Percentiles rank a stretch among this genome's conserved stretches.
Evolutionary conservation across 371 early-diverging fungal species (phyloP).

Genomic region (Mortierella sp.): DNA sequence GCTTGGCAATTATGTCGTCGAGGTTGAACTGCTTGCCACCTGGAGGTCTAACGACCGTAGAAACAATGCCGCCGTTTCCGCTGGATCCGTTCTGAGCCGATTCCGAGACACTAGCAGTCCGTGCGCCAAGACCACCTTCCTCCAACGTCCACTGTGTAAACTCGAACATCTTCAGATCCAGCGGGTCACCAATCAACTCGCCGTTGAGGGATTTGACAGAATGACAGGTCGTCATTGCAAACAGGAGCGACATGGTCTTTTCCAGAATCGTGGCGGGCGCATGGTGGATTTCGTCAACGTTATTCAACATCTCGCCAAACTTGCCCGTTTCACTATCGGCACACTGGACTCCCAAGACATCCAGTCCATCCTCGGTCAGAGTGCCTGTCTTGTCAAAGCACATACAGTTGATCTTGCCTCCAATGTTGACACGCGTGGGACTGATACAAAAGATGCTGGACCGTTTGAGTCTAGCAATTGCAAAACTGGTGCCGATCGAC

Average conservation of each 20-base stretch:
- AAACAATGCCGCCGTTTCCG: conserved; percentile 70
- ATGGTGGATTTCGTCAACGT: conserved; percentile 40
- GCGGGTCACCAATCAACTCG: conserved; percentile 96
- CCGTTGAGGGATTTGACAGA: conserved; percentile 93
- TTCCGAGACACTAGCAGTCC: conserved; percentile 22
- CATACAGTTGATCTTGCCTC: conserved; percentile 96
- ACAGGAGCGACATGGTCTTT: conserved; percentile 63
- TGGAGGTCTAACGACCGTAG: conserved; percentile 92
- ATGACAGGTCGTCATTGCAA: conserved; percentile 97
- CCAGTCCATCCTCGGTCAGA: conserved; percentile 98
- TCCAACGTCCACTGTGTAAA: conserved; percentile 94
- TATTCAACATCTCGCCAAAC: conserved; percentile 63
- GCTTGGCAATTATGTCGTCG: conserved; percentile 46
- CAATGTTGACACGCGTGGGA: conserved; percentile 96
- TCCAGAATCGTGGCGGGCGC: conserved; percentile 38
- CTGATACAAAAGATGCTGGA: conserved; percentile 95
- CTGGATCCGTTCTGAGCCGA: background rate
- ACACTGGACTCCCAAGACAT: conserved; percentile 91
- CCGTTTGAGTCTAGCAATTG: conserved; percentile 87
- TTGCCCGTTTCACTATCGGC: conserved; percentile 55
- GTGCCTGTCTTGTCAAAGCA: conserved; percentile 99
- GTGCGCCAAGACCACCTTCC: conserved; percentile 74
- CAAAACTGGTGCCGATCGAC: conserved; percentile 96
- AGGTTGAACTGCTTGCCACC: conserved; percentile 66
- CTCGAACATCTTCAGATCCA: conserved; percentile 99